These are phyloP conservation scores for Nicotiana undulata DNA, from an alignment of 257 asterid species.

Conservation along the genomic window DNA sequence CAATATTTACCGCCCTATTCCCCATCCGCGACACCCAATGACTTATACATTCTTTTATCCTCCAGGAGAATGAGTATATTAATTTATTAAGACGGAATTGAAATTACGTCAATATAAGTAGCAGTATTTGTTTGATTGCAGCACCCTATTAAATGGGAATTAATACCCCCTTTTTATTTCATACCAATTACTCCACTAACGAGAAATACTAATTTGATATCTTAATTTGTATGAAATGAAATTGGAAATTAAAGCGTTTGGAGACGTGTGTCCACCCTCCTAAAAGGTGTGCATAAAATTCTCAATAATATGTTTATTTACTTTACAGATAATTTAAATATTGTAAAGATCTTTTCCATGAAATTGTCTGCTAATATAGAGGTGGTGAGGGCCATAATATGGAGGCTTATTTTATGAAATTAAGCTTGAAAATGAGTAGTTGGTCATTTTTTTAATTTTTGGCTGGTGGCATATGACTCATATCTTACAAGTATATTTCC, in stretches of 20 bases:
- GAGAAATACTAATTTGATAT: background rate
- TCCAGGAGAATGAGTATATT: background rate
- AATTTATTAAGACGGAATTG: background rate
- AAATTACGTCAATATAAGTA: background rate
- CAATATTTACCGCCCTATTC: too few relatives aligned
- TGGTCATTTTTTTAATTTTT: background rate
- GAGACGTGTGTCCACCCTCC: background rate
- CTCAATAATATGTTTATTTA: background rate
- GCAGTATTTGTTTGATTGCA: background rate
- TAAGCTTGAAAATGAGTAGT: background rate
- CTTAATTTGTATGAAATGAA: background rate
- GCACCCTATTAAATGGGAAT: background rate
- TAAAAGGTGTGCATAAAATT: background rate
- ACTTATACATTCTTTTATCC: background rate
- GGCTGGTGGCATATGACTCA: constrained; percentile 10
- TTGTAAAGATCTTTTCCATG: background rate
- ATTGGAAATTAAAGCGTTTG: background rate
- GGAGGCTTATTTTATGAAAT: background rate
- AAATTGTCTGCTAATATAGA: background rate
- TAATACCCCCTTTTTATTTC: background rate
- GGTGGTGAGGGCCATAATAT: background rate
- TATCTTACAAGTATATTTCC: background rate
- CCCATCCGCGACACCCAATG: background rate
- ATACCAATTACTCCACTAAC: background rate
- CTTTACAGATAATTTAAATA: background rate